Conservation (phyloP, 2,329 filamentous ascomycete species). For the Calonectria pseudoreteaudii region DNA sequence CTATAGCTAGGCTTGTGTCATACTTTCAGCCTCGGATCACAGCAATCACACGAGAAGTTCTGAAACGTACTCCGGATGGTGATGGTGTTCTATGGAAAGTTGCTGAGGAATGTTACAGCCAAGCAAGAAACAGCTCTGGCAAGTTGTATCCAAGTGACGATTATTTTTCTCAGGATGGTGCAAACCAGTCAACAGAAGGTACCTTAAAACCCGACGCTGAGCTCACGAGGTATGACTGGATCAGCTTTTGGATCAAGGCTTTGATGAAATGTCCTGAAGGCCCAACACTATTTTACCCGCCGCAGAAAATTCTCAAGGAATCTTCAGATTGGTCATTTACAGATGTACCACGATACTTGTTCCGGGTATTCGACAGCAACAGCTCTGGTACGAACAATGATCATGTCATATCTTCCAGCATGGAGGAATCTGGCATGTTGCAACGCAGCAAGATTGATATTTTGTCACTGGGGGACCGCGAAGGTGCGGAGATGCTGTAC, state of each 20-base stretch:
- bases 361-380: slow-evolving; percentile 3
- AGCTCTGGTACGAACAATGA: slow-evolving; percentile 4
- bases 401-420: neutral
- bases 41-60: neutral
- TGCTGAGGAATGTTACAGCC: slow-evolving; percentile 5
- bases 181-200: neutral
- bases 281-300: slow-evolving; percentile 10
- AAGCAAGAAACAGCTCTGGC: neutral
- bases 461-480: neutral
- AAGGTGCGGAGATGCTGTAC: neutral
- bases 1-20: neutral
- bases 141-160: neutral
- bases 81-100: neutral
- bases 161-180: neutral
- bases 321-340: neutral
- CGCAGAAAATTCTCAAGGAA: neutral
- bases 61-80: neutral
- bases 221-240: neutral
- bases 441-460: neutral
- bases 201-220: neutral
- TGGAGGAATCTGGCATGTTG: neutral
- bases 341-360: neutral
- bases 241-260: neutral
- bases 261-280: neutral
- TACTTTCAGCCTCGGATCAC: neutral